Base-by-base conservation (phyloP, 495 filamentous ascomycete genomes). In the Cryomyces minteri region DNA sequence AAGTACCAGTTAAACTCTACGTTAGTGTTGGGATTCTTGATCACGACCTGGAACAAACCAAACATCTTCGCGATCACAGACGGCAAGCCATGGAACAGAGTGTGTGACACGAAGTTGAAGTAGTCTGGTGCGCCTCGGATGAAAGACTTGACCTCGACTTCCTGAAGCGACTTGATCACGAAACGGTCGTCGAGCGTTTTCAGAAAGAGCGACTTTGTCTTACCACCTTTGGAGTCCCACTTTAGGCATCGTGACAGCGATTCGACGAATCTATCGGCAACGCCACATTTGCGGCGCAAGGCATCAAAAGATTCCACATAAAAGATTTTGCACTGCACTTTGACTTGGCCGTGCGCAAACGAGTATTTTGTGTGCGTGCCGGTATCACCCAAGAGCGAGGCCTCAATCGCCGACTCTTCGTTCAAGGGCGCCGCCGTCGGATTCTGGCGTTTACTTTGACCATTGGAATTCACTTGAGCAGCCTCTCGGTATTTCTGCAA, bases 1-100 rank as follows among this genome's bases (percentile, higher is more conserved):
- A 99, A 71, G 56, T 84, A 92, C 65, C 86, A 90, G 56, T 93
- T 92, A 63, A 95, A 90, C 58, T 99, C 90, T 1, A 79, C 79
- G 47, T 86, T 86, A 0, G 88, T 95, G 5, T 76, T 71, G 0
- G 88, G 83, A 54, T 96, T 96, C 62, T 90, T 93, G 65, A 99
- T 95, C 51, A 82, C 77, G 48, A 99, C 79, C 53, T 96, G 88
- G 61, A 93, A 99, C 63, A 99, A 94, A 2, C 90, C 90, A 40
- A 96, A 75, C 92, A 99, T 96, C 65, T 99, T 99, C 8, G 90
- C 90, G 53, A 99, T 96, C 11, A 93, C 92, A 7, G 87, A 90
- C 2, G 90, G 90, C 5, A 99, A 69, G 28, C 95, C 90, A 52
- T 94, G 87, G 64, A 96, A 99, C 28, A 99, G 71, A 0, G 84